A percentile compares a stretch with the other conserved stretches of the same genome.
These are phyloP conservation scores for Sergeia podlipaevii DNA, from an alignment of 208 protist genomes.

Conservation along the genomic window DNA sequence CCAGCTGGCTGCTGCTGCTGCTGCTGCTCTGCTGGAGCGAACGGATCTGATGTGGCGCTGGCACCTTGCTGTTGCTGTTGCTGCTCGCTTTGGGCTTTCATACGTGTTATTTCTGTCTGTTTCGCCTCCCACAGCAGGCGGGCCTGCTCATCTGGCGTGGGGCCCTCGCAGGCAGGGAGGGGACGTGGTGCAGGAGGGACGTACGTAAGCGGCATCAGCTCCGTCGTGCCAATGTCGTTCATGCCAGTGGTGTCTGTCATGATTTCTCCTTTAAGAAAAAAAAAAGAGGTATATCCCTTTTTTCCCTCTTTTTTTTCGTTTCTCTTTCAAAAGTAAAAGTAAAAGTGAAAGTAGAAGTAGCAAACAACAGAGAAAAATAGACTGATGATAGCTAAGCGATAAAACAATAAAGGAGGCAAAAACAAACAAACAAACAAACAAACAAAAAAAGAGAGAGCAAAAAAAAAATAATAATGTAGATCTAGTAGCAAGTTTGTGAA, in stretches of 20 bases:
- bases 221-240: constrained; percentile 11
- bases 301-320: constrained; percentile 9
- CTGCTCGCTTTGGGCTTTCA: constrained; percentile 1
- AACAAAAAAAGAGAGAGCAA: not conserved
- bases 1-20: not conserved
- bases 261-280: not conserved
- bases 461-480: too few species aligned
- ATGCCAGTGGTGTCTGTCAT: not conserved
- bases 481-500: too few species aligned
- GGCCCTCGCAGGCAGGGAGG: constrained; percentile 44
- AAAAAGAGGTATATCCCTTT: not conserved
- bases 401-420: not conserved
- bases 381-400: not conserved
- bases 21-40: constrained; percentile 8
- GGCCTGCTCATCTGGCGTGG: constrained; percentile 72
- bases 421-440: not conserved
- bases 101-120: constrained; percentile 11
- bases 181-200: constrained; percentile 49
- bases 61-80: not conserved
- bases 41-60: not conserved
- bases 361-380: not conserved
- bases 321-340: not conserved
- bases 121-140: constrained; percentile 22
- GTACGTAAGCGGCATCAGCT: constrained; percentile 43
- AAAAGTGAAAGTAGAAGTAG: not conserved